These are phyloP conservation scores for Ashbya aceris DNA, from an alignment of 1,139 yeast species.

Conservation along the genomic window DNA sequence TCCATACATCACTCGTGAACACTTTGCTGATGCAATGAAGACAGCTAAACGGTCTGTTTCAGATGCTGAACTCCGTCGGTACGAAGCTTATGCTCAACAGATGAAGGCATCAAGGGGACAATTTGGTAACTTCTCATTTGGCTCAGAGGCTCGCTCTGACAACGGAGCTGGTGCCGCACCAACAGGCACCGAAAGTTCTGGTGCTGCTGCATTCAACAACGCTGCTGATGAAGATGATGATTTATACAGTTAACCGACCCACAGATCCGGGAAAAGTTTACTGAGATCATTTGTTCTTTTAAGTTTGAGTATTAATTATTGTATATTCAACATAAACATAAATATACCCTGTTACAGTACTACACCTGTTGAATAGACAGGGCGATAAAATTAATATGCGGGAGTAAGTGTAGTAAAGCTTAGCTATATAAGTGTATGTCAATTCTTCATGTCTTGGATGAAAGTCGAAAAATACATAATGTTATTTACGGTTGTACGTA, in stretches of 20 bases:
- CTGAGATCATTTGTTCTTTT: neutral
- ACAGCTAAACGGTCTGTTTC: conserved; percentile 96
- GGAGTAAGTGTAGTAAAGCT: too few species aligned
- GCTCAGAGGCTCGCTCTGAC: conserved; percentile 35
- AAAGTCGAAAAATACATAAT: too few species aligned
- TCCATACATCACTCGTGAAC: conserved; percentile 86
- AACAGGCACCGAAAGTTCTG: conserved; percentile 22
- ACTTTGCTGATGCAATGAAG: conserved; percentile 98
- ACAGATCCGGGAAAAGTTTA: too few species aligned
- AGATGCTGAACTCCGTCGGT: conserved; percentile 96
- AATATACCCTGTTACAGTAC: neutral
- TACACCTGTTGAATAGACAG: neutral
- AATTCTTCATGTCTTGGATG: too few species aligned
- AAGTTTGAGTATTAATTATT: neutral
- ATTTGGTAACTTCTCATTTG: conserved; percentile 65
- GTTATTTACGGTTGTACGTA: too few species aligned
- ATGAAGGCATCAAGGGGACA: conserved; percentile 93
- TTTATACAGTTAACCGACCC: conserved; percentile 55
- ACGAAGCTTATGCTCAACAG: conserved; percentile 97
- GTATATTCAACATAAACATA: neutral
- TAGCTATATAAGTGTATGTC: too few species aligned
- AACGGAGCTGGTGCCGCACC: conserved; percentile 34
- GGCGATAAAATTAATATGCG: too few species aligned
- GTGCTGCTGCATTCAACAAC: conserved; percentile 46
- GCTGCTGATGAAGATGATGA: conserved; percentile 89